Conservation (phyloP, 2,329 filamentous ascomycete genomes). For the Botrytis tulipae region DNA sequence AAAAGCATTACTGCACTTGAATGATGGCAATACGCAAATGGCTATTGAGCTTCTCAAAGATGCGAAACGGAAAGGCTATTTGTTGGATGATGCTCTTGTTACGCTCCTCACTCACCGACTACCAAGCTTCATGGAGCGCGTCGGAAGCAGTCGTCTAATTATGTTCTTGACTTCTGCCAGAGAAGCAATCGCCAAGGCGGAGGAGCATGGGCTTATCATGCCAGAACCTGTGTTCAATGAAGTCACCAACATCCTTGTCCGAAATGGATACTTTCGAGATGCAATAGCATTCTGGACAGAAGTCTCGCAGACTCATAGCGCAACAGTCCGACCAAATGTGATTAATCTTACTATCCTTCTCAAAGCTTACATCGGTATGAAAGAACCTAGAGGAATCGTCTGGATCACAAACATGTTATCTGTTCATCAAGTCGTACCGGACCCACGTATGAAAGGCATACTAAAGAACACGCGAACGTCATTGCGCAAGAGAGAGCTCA, state of each 20-base stretch:
- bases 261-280: constrained; percentile 22
- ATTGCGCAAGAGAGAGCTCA: not conserved
- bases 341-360: constrained; percentile 34
- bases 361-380: constrained; percentile 32
- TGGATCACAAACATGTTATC: constrained; percentile 32
- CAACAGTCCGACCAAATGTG: constrained; percentile 26
- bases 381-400: constrained; percentile 30
- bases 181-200: constrained; percentile 27
- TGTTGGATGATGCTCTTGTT: constrained; percentile 28
- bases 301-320: constrained; percentile 26
- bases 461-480: constrained; percentile 24
- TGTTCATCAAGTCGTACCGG: constrained; percentile 31
- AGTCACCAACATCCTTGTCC: constrained; percentile 32
- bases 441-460: constrained; percentile 26
- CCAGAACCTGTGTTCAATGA: constrained; percentile 32
- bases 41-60: constrained; percentile 30
- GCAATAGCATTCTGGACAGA: constrained; percentile 36
- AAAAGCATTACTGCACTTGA: constrained; percentile 30
- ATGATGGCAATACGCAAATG: constrained; percentile 21
- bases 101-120: constrained; percentile 33
- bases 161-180: constrained; percentile 18
- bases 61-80: constrained; percentile 26
- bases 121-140: constrained; percentile 16
- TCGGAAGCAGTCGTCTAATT: constrained; percentile 13
- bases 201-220: constrained; percentile 29